Evolutionary conservation across 495 filamentous ascomycete species (phyloP), one percentile per base, ranked within the genome.

Genomic region (Hyaloscypha bicolor): DNA sequence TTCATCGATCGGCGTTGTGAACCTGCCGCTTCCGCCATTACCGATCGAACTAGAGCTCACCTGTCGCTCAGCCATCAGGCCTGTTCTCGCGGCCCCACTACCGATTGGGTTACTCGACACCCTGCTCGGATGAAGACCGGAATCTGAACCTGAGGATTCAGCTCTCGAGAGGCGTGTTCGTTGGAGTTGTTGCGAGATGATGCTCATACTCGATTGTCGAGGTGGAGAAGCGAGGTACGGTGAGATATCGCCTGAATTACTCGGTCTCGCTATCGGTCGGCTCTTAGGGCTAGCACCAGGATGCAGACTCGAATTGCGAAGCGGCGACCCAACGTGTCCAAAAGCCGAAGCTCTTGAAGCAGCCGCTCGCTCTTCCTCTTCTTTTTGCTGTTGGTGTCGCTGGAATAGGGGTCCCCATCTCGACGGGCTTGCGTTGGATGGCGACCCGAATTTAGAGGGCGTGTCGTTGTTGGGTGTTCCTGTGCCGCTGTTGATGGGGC

Each of bases 251-350:
- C 86, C 86, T 51, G 81, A 81, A 32, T 29, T 55, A 55, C 30
- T 63, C 55, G 72, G 59, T 29, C 72, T 65, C 3, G 71, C 66
- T 45, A 68, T 67, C 32, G 69, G 62, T 63, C 73, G 52, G 29
- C 66, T 79, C 51, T 88, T 87, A 21, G 92, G 91, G 73, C 88
- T 94, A 59, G 79, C 87, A 37, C 72, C 70, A n/a, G 79, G 74
- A 66, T 80, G 76, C 39, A 92, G 77, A 4, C 85, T 85, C 11
- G 94, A 95, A 76, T 97, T 96, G 55, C 95, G 92, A 9, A 99
- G 85, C 30, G 95, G 95, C 48, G 96, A 98, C 29, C 96, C 95
- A 60, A 98, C 90, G 69, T 97, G 93, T 37, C 92, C 90, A 73
- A 96, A 90, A 2, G 85, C 87, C 14, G 88, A 88, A 33, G 75